Evolutionary conservation across 2,329 filamentous ascomycete species (phyloP).

Genomic region (Diaporthe sp.): DNA sequence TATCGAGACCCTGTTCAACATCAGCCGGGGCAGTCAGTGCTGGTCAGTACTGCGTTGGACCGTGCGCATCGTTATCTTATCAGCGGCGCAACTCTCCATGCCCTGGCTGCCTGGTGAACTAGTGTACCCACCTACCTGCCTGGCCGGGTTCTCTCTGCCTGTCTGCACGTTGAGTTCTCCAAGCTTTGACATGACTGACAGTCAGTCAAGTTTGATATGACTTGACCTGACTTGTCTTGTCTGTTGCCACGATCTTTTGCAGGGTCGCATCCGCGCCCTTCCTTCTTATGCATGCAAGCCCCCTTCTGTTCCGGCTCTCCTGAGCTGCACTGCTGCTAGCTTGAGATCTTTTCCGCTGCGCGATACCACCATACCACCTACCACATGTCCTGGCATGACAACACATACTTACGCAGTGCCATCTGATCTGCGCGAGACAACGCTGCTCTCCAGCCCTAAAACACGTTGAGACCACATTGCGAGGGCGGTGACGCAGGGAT

Average conservation of each 20-base stretch:
- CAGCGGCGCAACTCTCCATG: not conserved
- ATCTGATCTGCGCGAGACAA: constrained; percentile 2
- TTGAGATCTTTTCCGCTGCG: not conserved
- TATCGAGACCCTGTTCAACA: not conserved
- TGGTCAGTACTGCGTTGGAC: constrained; percentile 2
- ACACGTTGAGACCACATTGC: constrained; percentile 1
- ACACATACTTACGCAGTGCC: not conserved
- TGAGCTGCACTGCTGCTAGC: not conserved
- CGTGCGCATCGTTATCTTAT: constrained; percentile 7
- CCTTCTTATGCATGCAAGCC: not conserved
- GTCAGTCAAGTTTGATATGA: not conserved
- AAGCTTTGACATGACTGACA: constrained; percentile 4
- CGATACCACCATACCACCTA: not conserved
- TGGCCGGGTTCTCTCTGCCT: not conserved
- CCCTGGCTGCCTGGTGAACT: not conserved
- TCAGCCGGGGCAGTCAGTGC: constrained; percentile 1
- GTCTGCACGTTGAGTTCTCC: not conserved
- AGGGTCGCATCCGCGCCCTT: not conserved
- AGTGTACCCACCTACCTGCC: not conserved
- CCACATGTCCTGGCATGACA: not conserved
- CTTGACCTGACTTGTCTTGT: constrained; percentile 6
- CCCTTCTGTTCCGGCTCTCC: not conserved
- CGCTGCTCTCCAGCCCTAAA: constrained; percentile 10
- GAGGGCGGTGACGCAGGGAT: constrained; percentile 18
- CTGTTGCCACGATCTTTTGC: constrained; percentile 10